phyloP scores from a whole-genome alignment of 2,329 filamentous ascomycete genomes.

The Neonectria neomacrospora region DNA sequence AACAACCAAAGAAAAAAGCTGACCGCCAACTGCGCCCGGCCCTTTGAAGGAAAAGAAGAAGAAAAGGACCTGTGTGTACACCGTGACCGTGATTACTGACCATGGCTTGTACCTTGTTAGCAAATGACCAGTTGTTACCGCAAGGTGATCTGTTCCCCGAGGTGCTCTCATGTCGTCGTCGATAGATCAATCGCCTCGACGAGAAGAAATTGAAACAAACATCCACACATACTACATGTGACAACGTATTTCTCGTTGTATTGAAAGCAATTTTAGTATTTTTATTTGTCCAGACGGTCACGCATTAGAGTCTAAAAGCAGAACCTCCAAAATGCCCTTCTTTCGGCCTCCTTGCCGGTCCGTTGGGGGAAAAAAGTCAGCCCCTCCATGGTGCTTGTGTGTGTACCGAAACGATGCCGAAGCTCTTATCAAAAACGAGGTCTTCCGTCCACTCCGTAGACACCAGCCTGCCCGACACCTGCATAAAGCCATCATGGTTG shows the following conservation, averaged over 20 bases:
- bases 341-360: slow-evolving; percentile 54
- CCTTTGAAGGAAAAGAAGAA: no score
- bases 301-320: slow-evolving; percentile 67
- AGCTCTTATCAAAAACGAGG: slow-evolving; percentile 63
- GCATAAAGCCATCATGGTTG: slow-evolving; percentile 45
- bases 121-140: not conserved
- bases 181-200: not conserved
- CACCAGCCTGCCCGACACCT: slow-evolving; percentile 65
- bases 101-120: not conserved
- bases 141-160: not conserved
- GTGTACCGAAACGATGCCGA: slow-evolving; percentile 61
- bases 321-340: slow-evolving; percentile 62
- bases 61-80: not conserved
- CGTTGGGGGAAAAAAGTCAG: slow-evolving; percentile 51
- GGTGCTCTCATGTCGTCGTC: not conserved
- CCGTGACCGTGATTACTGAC: not conserved
- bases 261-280: slow-evolving; percentile 61
- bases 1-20: slow-evolving; percentile 37
- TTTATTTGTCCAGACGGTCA: slow-evolving; percentile 67
- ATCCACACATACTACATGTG: slow-evolving; percentile 8
- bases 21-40: slow-evolving; percentile 22
- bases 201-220: not conserved
- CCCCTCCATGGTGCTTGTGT: slow-evolving; percentile 53
- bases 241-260: slow-evolving; percentile 42
- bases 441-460: slow-evolving; percentile 72